Base-by-base conservation (phyloP, 78 protist genomes). In the Mantamonas sphyraenae region DNA sequence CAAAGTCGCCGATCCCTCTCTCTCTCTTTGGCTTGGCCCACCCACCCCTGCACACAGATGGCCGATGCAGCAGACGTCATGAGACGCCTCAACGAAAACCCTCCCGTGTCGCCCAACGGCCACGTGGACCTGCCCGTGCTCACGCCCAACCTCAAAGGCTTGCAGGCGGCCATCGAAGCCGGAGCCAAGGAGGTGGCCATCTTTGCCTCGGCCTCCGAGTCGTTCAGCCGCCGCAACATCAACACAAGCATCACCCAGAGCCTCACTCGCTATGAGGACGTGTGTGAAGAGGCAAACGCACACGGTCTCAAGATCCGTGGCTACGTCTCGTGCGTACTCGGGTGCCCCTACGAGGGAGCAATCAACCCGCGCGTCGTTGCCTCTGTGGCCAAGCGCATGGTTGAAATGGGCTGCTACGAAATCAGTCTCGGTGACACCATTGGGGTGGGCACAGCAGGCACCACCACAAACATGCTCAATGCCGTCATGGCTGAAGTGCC, bases 371-470 rank as follows among this genome's bases (percentile, higher is more conserved):
- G 8, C 2, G 43, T 24, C 28, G 90, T 82, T 10, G 92, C 73
- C 1, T 60, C 45, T 10, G 91, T 93, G 0, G 74, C 89, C 14
- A 24, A 66, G 33, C 22, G 33, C 14, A 82, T 93, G 31, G 57
- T 37, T 50, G 86, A 82, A 10, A 79, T 73, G 75, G 97, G 93
- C 31, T 93, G 97, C 73, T 87, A 93, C 71, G 97, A 93, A 68
- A 69, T 93, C 4, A 81, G 88, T 3, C 82, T 93, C 24, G 97
- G 95, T 16, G 97, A 93, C 57, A 93, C 97, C 10, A 93, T 93
- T 30, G 97, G 97, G 9, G 77, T 78, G 14, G 97, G 97, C 34
- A 93, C 92, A 2, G 90, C 95, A 0, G 38, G 26, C 14, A 3
- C 64, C 38, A 59, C 26, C 31, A 0, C 20, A 9, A 12, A 34